phyloP scores from a whole-genome alignment of 1,284 basidiomycete species.

The Sporisorium exsertum region DNA sequence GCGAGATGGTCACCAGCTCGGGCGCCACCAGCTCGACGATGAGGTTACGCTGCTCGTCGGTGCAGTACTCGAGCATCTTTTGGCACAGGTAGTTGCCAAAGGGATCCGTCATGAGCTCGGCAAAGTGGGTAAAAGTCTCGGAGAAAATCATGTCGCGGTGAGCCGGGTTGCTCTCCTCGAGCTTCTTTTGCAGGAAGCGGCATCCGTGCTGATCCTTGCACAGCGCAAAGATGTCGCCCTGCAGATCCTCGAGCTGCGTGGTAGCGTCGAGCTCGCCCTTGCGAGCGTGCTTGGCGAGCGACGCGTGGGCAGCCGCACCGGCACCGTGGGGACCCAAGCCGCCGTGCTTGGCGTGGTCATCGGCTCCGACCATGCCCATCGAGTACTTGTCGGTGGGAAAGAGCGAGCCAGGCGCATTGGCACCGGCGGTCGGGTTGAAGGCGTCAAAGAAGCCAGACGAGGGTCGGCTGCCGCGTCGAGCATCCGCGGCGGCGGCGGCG shows the following conservation, averaged over 20 bases:
- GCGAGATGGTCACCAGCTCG: constrained; percentile 95
- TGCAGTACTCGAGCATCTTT: constrained; percentile 96
- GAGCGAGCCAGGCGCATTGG: constrained; percentile 42
- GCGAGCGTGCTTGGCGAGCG: constrained; percentile 67
- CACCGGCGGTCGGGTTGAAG: constrained; percentile 50
- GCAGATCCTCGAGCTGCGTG: constrained; percentile 92
- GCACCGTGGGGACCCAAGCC: constrained; percentile 22
- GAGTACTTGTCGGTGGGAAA: constrained; percentile 52
- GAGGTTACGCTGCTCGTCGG: constrained; percentile 95
- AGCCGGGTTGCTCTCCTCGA: constrained; percentile 87
- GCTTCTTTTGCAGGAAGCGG: constrained; percentile 97
- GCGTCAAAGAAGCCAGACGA: constrained; percentile 61
- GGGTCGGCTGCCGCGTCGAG: constrained; percentile 46
- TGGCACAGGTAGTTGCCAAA: constrained; percentile 99
- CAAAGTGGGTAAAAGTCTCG: constrained; percentile 97
- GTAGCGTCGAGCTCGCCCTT: constrained; percentile 86
- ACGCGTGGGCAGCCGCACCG: constrained; percentile 20
- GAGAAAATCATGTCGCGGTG: constrained; percentile 96
- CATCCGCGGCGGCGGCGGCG: constrained; percentile 10
- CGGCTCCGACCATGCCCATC: constrained; percentile 39
- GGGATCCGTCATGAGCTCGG: constrained; percentile 98
- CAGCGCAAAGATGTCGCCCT: constrained; percentile 87
- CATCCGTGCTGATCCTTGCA: constrained; percentile 99
- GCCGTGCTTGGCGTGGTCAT: constrained; percentile 40
- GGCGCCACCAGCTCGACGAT: constrained; percentile 98